Evolutionary conservation across 1,284 basidiomycete genomes (phyloP), one percentile per base, ranked within the genome.

Genomic region (Tilletia indica): DNA sequence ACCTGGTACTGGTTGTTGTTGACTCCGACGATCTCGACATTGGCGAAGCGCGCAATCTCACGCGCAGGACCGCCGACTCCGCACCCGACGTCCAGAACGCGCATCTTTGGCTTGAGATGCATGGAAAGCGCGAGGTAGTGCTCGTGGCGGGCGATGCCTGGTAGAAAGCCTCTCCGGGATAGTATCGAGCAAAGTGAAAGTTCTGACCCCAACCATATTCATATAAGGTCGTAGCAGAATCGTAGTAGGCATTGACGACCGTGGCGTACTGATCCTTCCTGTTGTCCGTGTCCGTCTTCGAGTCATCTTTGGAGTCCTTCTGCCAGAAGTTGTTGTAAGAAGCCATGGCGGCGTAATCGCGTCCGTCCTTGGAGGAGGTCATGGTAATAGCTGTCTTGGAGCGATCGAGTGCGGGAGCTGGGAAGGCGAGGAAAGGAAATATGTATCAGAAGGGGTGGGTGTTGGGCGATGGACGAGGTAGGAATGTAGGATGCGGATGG

Each of bases 1-100:
- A 98, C 87, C 86, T 99, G 97, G 88, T 93, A 98, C 79, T 92
- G 92, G 86, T 99, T 99, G 89, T 97, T 98, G 88, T 97, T 98
- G 78, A 98, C 80, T 64, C 96, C 96, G 77, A 93, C 88, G 78
- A 99, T 91, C 75, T 91, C 88, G 70, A 89, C 91, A 84, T 95
- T 95, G 19, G 93, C 87, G 87, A 99, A 98, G 70, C 89, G 89
- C 2, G 94, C 92, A 80, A 99, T 99, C 86, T 96, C 93, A 63
- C 96, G 90, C 3, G 96, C 96, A 42, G 96, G 96, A 0, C 97
- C 96, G 74, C 97, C 97, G 71, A 99, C 93, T 85, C 96, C 96
- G 84, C 97, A 99, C 0, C 96, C 96, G 73, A 99, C 95, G 84
- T 99, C 96, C 73, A 99, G 91, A 42, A 99, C 95, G 64, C 91